These are phyloP conservation scores for Penicillium paneum DNA, from an alignment of 2,329 filamentous ascomycete species.

Conservation along the genomic window DNA sequence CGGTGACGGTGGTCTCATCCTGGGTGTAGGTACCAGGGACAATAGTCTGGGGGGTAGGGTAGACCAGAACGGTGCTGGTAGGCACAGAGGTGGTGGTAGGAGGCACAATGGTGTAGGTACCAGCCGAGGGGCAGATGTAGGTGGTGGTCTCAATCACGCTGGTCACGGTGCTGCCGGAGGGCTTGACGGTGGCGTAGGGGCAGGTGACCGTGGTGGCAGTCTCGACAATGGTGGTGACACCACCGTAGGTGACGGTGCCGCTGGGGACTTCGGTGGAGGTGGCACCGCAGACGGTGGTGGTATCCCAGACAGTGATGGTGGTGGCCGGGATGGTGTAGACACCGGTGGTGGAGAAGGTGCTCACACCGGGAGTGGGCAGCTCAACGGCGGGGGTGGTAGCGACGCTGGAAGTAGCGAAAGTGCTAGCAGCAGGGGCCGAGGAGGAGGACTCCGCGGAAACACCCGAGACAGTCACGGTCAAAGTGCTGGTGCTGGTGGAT, in stretches of 20 bases:
- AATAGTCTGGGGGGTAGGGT: conserved; percentile 64
- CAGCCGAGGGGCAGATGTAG: conserved; percentile 69
- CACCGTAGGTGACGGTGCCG: conserved; percentile 67
- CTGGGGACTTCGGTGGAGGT: conserved; percentile 60
- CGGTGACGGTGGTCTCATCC: conserved; percentile 63
- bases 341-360: conserved; percentile 62
- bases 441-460: conserved; percentile 2
- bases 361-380: conserved; percentile 50
- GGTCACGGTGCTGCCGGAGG: conserved; percentile 57
- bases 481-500: conserved; percentile 39
- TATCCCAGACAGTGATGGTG: conserved; percentile 64
- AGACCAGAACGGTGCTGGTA: conserved; percentile 53
- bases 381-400: conserved; percentile 15
- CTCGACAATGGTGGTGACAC: conserved; percentile 68
- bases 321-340: conserved; percentile 73
- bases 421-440: conserved; percentile 16
- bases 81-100: conserved; percentile 58
- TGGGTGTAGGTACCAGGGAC: conserved; percentile 70
- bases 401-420: neutral
- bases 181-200: conserved; percentile 65
- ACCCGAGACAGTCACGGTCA: conserved; percentile 31
- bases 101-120: conserved; percentile 72
- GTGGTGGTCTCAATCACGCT: conserved; percentile 67
- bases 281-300: conserved; percentile 64
- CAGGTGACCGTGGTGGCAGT: conserved; percentile 65